These are phyloP conservation scores for Metschnikowia kofuensis DNA, from an alignment of 805 yeast species.

Conservation along the genomic window DNA sequence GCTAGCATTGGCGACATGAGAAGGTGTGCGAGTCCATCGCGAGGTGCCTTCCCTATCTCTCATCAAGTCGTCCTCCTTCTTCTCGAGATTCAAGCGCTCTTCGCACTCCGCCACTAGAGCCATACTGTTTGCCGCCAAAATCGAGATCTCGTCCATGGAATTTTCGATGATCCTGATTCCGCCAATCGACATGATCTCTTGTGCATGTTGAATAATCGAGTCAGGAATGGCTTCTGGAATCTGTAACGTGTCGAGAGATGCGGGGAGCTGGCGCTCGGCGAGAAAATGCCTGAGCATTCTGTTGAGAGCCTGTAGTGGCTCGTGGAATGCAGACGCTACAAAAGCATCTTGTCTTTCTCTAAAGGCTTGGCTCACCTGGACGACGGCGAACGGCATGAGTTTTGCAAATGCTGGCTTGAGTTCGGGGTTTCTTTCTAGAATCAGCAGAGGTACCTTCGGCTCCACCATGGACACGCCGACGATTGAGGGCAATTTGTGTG, in stretches of 20 bases:
- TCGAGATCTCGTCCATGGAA: conserved; percentile 45
- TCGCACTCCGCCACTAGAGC: conserved; percentile 44
- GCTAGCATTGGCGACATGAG: conserved; percentile 43
- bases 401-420: conserved; percentile 2
- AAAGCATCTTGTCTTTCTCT: conserved; percentile 61
- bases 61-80: conserved; percentile 52
- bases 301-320: conserved; percentile 49
- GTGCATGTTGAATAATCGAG: conserved; percentile 52
- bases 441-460: conserved; percentile 30
- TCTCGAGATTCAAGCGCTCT: conserved; percentile 48
- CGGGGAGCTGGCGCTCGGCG: conserved; percentile 53
- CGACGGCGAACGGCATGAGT: conserved; percentile 57
- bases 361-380: conserved; percentile 66
- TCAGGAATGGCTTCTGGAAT: conserved; percentile 58
- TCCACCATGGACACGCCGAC: conserved; percentile 57
- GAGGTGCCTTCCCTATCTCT: conserved; percentile 49
- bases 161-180: conserved; percentile 45
- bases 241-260: conserved; percentile 58
- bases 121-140: conserved; percentile 39
- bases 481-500: conserved; percentile 38
- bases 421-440: conserved; percentile 19
- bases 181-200: conserved; percentile 50
- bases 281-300: conserved; percentile 43
- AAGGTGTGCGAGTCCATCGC: conserved; percentile 51
- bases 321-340: conserved; percentile 40